Evolutionary conservation across 257 asterid genomes (phyloP).

Genomic region (Gynochthodes officinalis): DNA sequence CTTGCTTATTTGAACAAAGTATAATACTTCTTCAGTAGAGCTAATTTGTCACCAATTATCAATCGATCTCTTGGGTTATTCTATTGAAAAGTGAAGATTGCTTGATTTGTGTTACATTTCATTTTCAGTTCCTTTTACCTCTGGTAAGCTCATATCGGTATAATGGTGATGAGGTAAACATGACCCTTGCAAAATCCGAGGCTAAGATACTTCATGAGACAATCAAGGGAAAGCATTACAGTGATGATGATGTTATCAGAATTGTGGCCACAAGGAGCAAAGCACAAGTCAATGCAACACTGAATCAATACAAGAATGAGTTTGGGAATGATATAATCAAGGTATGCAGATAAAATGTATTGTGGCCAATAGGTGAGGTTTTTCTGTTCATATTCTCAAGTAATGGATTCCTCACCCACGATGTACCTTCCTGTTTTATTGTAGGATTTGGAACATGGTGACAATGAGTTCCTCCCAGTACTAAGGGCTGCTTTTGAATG

Average conservation of each 20-base stretch:
- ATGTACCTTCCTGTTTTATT: not conserved
- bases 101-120: not conserved
- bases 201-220: constrained; percentile 85
- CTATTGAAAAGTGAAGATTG: not conserved
- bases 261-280: constrained; percentile 87
- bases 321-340: constrained; percentile 63
- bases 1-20: not conserved
- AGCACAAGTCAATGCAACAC: constrained; percentile 79
- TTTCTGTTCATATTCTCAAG: not conserved
- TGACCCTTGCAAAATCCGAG: constrained; percentile 78
- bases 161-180: constrained; percentile 77
- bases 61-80: too few relatives aligned
- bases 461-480: constrained; percentile 63
- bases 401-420: not conserved
- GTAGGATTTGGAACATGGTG: constrained; percentile 76
- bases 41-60: not conserved
- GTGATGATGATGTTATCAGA: constrained; percentile 75
- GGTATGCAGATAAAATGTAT: constrained; percentile 32
- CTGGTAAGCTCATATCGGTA: constrained; percentile 85
- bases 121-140: constrained; percentile 63
- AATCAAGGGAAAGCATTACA: constrained; percentile 60
- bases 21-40: not conserved
- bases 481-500: constrained; percentile 68
- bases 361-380: not conserved
- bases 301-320: constrained; percentile 75